Percentiles rank a stretch among this genome's conserved stretches.
Evolutionary conservation across 1,284 basidiomycete species (phyloP).

Genomic region (Psilocybe mexicana): DNA sequence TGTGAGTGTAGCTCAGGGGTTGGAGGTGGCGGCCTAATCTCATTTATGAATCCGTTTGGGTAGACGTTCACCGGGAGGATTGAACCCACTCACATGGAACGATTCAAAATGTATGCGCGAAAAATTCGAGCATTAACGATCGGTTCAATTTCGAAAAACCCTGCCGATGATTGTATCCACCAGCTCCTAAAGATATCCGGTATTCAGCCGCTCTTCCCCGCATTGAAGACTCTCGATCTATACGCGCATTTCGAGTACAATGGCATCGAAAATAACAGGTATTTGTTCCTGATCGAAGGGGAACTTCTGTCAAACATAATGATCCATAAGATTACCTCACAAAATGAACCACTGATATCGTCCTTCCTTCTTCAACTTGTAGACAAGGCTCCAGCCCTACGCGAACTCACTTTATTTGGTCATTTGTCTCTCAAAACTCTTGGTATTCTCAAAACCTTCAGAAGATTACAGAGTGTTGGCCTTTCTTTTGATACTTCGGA

Average conservation of each 20-base stretch:
- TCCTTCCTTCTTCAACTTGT: not conserved
- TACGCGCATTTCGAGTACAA: too few species aligned
- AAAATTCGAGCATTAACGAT: slow-evolving; percentile 9
- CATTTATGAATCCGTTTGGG: not conserved
- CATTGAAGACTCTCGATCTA: slow-evolving; percentile 6
- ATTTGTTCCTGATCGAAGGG: not conserved
- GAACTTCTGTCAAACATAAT: not conserved
- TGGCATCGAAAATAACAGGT: not conserved
- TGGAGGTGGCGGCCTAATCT: too few species aligned
- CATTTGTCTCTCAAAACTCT: slow-evolving; percentile 5
- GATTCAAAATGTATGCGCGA: slow-evolving; percentile 6
- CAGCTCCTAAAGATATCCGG: not conserved
- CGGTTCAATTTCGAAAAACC: not conserved
- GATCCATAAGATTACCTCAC: not conserved
- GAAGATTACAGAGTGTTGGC: slow-evolving; percentile 7
- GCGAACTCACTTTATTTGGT: slow-evolving; percentile 11
- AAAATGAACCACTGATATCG: not conserved
- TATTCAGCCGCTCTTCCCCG: slow-evolving; percentile 9
- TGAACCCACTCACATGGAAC: not conserved
- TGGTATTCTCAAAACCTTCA: slow-evolving; percentile 2
- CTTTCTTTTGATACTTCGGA: not conserved
- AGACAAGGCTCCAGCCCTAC: slow-evolving; percentile 2
- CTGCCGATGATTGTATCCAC: slow-evolving; percentile 5
- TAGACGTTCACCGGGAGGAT: slow-evolving; percentile 11
- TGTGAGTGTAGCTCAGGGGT: slow-evolving; percentile 13